Base-by-base conservation (phyloP, 2,329 filamentous ascomycete species). In the Xylariaceae sp. region DNA sequence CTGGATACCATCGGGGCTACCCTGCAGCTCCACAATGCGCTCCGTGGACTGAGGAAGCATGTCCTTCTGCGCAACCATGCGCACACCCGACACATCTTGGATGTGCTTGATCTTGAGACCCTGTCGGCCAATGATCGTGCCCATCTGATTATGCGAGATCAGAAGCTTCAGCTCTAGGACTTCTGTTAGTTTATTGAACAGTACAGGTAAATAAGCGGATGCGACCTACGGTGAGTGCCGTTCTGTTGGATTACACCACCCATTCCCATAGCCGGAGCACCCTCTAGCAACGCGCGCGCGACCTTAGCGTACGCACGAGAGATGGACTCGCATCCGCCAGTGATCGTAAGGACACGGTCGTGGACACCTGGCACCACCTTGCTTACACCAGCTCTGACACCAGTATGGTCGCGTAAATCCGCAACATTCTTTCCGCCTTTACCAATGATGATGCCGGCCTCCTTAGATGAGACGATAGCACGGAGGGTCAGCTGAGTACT, bases 81-180 rank as follows among this genome's bases (percentile, higher is more conserved):
- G 92, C 60, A 97, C 94, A 65, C 92, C 92, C 4, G 94, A 97
- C 35, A 87, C 88, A 74, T 99, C 94, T 75, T 99, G 94, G 68
- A 99, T 99, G 74, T 97, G 90, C 83, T 99, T 99, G 82, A 99
- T 99, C 82, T 97, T 99, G 67, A 97, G 82, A 61, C 94, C 94
- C 75, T 95, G 90, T 66, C 92, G 87, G 70, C 94, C 94, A 73
- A 99, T 99, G 78, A 99, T 97, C 70, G 94, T 99, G 64, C 94
- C 94, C 94, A 99, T 99, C 78, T 99, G 94, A 76, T 97, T 97
- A 80, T 99, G 93, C 39, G 94, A 99, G 76, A 99, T 97, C 73
- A 99, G 88, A 37, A 99, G 87, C 73, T 96, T 96, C 75, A 99
- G 90, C 62, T 94, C 94, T 99, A 67, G 10, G 54, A 51, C 7